Conservation (phyloP, 2,329 filamentous ascomycete species). For the Basipetospora chlamydospora region DNA sequence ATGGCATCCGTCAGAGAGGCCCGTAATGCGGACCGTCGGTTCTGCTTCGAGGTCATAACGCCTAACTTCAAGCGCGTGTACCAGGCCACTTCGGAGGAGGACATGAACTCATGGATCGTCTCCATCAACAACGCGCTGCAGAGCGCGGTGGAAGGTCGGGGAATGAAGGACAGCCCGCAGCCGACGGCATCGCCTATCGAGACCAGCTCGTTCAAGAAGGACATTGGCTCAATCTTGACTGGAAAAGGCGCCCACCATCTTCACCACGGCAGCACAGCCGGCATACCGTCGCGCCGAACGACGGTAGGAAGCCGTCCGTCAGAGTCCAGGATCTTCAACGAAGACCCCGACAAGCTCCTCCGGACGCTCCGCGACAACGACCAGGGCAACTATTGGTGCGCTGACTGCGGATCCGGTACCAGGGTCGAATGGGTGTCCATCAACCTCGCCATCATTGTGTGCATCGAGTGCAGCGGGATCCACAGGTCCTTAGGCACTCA, state of each 20-base stretch:
- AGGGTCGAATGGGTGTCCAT: conserved; percentile 99
- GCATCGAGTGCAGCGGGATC: conserved; percentile 96
- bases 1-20: conserved; percentile 96
- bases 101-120: conserved; percentile 93
- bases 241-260: conserved; percentile 64
- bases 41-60: conserved; percentile 97
- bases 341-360: conserved; percentile 72
- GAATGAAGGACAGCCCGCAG: conserved; percentile 37
- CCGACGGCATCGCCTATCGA: neutral
- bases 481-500: conserved; percentile 93
- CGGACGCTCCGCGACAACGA: conserved; percentile 81
- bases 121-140: conserved; percentile 96
- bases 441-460: conserved; percentile 89
- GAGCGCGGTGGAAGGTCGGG: conserved; percentile 78
- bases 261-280: conserved; percentile 26
- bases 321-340: conserved; percentile 58
- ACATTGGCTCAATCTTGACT: conserved; percentile 84
- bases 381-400: conserved; percentile 84
- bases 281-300: conserved; percentile 64
- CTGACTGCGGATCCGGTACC: conserved; percentile 78
- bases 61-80: conserved; percentile 93
- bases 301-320: conserved; percentile 81
- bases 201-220: conserved; percentile 44
- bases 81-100: conserved; percentile 93
- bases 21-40: conserved; percentile 81